phyloP scores from a whole-genome alignment of 176 grass and related monocot species.

The Raddia distichophylla region DNA sequence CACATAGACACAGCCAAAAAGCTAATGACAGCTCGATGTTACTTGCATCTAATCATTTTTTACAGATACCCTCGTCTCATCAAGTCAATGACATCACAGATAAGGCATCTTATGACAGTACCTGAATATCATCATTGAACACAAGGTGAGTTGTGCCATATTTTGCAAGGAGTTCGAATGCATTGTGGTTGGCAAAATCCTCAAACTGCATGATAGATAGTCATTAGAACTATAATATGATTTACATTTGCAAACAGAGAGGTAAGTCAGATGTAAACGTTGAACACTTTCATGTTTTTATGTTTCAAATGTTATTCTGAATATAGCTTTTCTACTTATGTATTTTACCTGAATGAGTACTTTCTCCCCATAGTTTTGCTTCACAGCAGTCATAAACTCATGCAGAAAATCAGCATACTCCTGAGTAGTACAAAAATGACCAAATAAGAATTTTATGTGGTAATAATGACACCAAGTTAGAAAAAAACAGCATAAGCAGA shows the following conservation, averaged over 20 bases:
- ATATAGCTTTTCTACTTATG: conserved; percentile 6
- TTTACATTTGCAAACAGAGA: conserved; percentile 13
- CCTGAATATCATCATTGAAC: conserved; percentile 99
- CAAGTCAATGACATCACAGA: conserved; percentile 1
- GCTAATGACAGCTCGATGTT: not conserved
- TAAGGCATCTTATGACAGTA: conserved; percentile 44
- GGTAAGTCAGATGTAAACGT: not conserved
- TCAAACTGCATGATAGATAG: conserved; percentile 64
- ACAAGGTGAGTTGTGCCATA: conserved; percentile 89
- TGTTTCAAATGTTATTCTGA: conserved; percentile 19
- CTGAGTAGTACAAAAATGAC: conserved; percentile 40
- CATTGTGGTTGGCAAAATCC: conserved; percentile 99
- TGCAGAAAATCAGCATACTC: conserved; percentile 86
- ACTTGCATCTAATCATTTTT: conserved; percentile 22
- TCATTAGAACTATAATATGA: conserved; percentile 16
- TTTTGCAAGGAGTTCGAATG: conserved; percentile 85
- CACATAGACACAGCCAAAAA: not conserved
- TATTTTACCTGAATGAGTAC: conserved; percentile 78
- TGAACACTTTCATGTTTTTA: conserved; percentile 22
- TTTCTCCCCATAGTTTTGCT: conserved; percentile 96
- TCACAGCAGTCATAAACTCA: conserved; percentile 88
- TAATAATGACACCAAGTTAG: conserved; percentile 35
- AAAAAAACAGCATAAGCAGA: conserved; percentile 13
- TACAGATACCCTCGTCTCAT: not conserved
- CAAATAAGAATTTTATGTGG: conserved; percentile 27